phyloP scores from a whole-genome alignment of 23 red algal species.

The Cyanidium caldarium region DNA sequence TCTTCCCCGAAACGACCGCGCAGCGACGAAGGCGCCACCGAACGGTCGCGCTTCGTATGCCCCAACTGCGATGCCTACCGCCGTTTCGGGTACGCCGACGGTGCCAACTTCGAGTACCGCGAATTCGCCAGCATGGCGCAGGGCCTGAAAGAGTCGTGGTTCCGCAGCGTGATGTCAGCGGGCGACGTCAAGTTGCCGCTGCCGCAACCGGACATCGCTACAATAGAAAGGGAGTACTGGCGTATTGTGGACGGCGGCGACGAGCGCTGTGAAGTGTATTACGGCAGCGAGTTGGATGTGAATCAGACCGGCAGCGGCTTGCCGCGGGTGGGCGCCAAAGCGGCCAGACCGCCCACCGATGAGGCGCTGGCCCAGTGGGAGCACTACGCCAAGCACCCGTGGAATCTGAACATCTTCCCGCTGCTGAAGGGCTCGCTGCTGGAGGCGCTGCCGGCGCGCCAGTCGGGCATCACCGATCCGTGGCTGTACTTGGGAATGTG shows the following conservation, averaged over 20 bases:
- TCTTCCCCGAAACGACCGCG: too few relatives aligned
- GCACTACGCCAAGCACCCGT: conserved; percentile 12
- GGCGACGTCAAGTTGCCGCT: not conserved
- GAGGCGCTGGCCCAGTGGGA: conserved; percentile 1
- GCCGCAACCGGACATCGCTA: not conserved
- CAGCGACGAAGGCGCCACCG: not conserved
- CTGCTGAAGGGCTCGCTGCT: conserved; percentile 21
- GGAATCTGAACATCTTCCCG: conserved; percentile 48
- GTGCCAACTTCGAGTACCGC: not conserved
- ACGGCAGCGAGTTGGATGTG: conserved; percentile 30
- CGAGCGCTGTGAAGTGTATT: conserved; percentile 14
- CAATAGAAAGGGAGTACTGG: conserved; percentile 34
- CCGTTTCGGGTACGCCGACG: not conserved
- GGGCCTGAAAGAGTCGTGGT: not conserved
- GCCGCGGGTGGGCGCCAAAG: conserved; percentile 4
- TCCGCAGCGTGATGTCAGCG: not conserved
- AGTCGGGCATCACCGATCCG: conserved; percentile 29
- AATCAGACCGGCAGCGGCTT: conserved; percentile 25
- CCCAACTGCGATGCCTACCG: not conserved
- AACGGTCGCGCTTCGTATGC: not conserved
- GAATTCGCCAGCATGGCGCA: not conserved
- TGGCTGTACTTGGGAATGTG: conserved; percentile 17
- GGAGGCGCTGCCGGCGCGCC: conserved; percentile 7
- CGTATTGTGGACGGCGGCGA: conserved; percentile 18
- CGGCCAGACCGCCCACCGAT: not conserved